These are phyloP conservation scores for Verticillium klebahnii DNA, from an alignment of 2,329 filamentous ascomycete species.

Conservation along the genomic window DNA sequence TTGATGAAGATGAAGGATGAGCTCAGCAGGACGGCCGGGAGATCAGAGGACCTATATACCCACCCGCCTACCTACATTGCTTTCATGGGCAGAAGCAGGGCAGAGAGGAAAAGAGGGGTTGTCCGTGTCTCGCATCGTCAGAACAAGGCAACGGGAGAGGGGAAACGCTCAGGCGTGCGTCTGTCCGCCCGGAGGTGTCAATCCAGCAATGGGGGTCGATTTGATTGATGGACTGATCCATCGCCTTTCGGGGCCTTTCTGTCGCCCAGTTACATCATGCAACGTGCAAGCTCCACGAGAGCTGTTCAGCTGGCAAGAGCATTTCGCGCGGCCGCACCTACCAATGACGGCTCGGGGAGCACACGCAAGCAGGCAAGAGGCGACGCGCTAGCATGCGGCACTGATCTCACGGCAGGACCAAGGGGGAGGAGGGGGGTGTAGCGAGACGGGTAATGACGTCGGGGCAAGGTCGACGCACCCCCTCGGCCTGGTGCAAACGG, in stretches of 20 bases:
- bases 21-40: not conserved
- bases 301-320: not conserved
- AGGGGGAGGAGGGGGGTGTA: not conserved
- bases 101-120: slow-evolving; percentile 1
- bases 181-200: not conserved
- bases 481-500: not conserved
- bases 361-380: not conserved
- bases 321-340: not conserved
- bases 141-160: too few relatives aligned
- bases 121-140: slow-evolving; percentile 2
- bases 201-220: not conserved
- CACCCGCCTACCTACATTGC: not conserved
- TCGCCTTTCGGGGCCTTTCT: not conserved
- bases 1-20: not conserved
- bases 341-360: not conserved
- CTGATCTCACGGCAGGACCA: not conserved
- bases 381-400: not conserved
- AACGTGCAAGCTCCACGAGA: not conserved
- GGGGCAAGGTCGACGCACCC: not conserved
- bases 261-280: slow-evolving; percentile 1
- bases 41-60: not conserved
- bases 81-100: not conserved
- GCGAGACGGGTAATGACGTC: not conserved
- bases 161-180: too few relatives aligned
- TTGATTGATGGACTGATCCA: too few relatives aligned